A percentile compares a stretch with the other conserved stretches of the same genome.
Evolutionary conservation across 176 grass and related monocot genomes (phyloP).

Genomic region (Tillandsia fasciculata): DNA sequence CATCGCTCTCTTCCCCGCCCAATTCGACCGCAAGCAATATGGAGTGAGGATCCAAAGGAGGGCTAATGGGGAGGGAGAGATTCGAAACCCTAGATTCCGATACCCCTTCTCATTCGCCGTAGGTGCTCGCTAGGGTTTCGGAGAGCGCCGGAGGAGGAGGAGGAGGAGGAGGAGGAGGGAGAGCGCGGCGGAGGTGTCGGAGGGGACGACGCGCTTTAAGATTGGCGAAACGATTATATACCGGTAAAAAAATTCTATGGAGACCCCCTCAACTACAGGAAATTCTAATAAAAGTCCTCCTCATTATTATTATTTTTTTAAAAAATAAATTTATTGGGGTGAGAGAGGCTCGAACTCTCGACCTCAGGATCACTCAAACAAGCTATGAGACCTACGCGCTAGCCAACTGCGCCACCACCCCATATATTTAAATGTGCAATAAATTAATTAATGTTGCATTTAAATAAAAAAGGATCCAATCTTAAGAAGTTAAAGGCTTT

Average conservation of each 20-base stretch:
- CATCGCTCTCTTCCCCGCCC: constrained; percentile 21
- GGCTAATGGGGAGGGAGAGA: background rate
- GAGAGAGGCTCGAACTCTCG: constrained; percentile 27
- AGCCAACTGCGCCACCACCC: constrained; percentile 67
- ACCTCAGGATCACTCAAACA: constrained; percentile 11
- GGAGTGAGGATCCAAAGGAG: background rate
- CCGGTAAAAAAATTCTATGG: no score
- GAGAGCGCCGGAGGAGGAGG: background rate
- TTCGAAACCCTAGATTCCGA: background rate
- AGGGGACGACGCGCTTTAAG: background rate
- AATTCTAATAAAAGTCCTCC: no score
- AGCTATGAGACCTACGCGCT: constrained; percentile 41
- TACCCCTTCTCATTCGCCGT: no score
- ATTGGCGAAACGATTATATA: no score
- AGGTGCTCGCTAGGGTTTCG: background rate
- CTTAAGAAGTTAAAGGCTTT: no score
- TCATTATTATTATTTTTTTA: no score
- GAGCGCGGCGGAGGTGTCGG: background rate
- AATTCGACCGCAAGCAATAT: background rate
- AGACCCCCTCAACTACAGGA: no score
- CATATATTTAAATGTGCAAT: background rate
- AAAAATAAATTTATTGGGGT: background rate
- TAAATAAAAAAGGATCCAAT: no score
- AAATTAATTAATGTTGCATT: no score
- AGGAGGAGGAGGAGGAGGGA: background rate